A percentile compares a stretch with the other conserved stretches of the same genome.
These are phyloP conservation scores for Hemileccinum rubropunctum DNA, from an alignment of 768 basidiomycete species.

Conservation along the genomic window DNA sequence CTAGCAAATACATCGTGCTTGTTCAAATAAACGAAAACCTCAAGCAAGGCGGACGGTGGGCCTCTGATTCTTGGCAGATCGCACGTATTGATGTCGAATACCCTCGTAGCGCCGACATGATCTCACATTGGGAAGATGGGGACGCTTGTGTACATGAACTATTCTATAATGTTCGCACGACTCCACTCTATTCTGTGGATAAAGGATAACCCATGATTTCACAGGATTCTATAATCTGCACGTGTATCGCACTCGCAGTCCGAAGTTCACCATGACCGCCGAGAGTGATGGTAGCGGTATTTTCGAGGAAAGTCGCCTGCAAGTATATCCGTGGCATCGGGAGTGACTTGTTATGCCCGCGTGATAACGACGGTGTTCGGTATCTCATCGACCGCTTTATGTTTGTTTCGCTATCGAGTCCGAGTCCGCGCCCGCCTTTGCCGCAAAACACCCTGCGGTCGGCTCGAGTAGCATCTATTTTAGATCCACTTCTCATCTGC, in stretches of 20 bases:
- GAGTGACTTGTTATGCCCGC: constrained; percentile 13
- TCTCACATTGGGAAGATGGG: constrained; percentile 86
- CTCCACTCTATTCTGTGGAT: constrained; percentile 8
- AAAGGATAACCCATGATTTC: constrained; percentile 8
- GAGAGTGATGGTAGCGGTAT: constrained; percentile 23
- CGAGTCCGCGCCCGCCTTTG: constrained; percentile 7
- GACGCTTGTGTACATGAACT: constrained; percentile 78
- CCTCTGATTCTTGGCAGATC: background rate
- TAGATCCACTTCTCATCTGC: constrained; percentile 17
- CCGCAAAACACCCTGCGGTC: constrained; percentile 13
- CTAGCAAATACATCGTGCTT: constrained; percentile 83
- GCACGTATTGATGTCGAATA: constrained; percentile 5
- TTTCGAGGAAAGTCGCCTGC: constrained; percentile 14
- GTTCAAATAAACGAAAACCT: constrained; percentile 84
- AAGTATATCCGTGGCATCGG: constrained; percentile 19
- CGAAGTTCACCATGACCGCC: constrained; percentile 39
- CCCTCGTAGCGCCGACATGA: constrained; percentile 65
- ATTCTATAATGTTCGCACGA: constrained; percentile 64
- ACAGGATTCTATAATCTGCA: constrained; percentile 72
- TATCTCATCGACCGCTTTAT: constrained; percentile 12
- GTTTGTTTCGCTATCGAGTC: constrained; percentile 22
- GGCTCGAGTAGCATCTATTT: constrained; percentile 18
- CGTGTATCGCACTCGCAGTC: constrained; percentile 61
- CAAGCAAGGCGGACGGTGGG: constrained; percentile 82
- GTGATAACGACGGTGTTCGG: constrained; percentile 17